A percentile compares a stretch with the other conserved stretches of the same genome.
These are phyloP conservation scores for Pyrenochaeta sp. DNA, from an alignment of 2,329 filamentous ascomycete species.

Conservation along the genomic window DNA sequence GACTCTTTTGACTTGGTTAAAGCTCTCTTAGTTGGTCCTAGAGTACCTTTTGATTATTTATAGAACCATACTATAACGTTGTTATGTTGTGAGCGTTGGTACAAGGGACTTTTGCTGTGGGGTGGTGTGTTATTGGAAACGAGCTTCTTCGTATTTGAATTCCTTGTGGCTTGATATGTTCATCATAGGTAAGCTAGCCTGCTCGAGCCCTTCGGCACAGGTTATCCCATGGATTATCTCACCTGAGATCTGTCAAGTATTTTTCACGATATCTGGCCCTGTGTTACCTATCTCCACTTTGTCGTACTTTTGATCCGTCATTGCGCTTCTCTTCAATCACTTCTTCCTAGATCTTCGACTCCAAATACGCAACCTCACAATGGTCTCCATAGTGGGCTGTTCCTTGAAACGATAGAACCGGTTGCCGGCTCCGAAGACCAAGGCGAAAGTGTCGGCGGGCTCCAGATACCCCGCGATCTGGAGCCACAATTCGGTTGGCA, in stretches of 20 bases:
- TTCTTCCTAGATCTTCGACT: constrained; percentile 19
- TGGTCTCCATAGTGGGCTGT: constrained; percentile 21
- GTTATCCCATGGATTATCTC: background rate
- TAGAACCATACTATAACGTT: too few relatives aligned
- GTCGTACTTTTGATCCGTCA: constrained; percentile 1
- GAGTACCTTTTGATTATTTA: too few relatives aligned
- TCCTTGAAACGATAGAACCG: constrained; percentile 24
- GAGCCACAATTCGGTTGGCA: constrained; percentile 54
- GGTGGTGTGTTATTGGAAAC: too few relatives aligned
- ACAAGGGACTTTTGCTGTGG: too few relatives aligned
- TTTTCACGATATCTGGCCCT: too few relatives aligned
- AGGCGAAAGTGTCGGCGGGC: constrained; percentile 49
- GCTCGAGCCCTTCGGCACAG: constrained; percentile 4
- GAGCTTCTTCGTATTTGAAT: too few relatives aligned
- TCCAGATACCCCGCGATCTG: constrained; percentile 50
- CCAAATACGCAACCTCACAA: constrained; percentile 22
- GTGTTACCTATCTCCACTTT: background rate
- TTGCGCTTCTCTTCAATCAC: background rate
- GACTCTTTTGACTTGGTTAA: too few relatives aligned
- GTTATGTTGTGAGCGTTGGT: too few relatives aligned
- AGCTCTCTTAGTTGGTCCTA: too few relatives aligned
- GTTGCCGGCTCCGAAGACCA: constrained; percentile 43
- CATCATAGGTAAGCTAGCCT: background rate
- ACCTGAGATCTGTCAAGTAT: background rate
- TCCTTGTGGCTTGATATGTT: too few relatives aligned